Evolutionary conservation across 345 rosid genomes (phyloP).

Genomic region (Luvunga scandens): DNA sequence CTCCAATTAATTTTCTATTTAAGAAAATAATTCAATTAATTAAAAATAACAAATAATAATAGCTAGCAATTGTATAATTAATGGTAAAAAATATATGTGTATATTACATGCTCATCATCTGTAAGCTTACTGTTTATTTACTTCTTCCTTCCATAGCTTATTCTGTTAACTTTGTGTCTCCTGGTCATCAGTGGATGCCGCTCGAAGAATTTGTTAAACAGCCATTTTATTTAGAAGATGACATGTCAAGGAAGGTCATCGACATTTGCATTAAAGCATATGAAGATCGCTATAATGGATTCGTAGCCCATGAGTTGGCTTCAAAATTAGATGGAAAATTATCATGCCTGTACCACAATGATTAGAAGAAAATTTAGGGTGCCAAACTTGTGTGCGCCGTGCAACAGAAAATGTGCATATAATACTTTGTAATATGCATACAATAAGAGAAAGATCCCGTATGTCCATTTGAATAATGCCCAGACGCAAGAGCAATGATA

Average conservation of each 20-base stretch:
- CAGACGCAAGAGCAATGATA: too few relatives aligned
- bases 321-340: conserved; percentile 51
- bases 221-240: conserved; percentile 39
- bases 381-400: background rate
- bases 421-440: background rate
- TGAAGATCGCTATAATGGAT: conserved; percentile 36
- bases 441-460: background rate
- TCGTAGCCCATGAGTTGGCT: conserved; percentile 35
- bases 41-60: too few relatives aligned
- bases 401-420: background rate
- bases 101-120: too few relatives aligned
- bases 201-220: conserved; percentile 36
- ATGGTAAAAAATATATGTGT: too few relatives aligned
- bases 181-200: conserved; percentile 41
- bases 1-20: too few relatives aligned
- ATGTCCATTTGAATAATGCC: background rate
- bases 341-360: conserved; percentile 34
- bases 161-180: background rate
- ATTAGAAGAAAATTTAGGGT: background rate
- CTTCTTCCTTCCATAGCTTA: background rate
- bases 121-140: too few relatives aligned
- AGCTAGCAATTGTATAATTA: too few relatives aligned
- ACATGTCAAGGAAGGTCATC: conserved; percentile 34
- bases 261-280: conserved; percentile 36
- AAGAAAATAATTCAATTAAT: too few relatives aligned